phyloP scores from a whole-genome alignment of 78 protist genomes.

The Chrysochromulina tobinii region DNA sequence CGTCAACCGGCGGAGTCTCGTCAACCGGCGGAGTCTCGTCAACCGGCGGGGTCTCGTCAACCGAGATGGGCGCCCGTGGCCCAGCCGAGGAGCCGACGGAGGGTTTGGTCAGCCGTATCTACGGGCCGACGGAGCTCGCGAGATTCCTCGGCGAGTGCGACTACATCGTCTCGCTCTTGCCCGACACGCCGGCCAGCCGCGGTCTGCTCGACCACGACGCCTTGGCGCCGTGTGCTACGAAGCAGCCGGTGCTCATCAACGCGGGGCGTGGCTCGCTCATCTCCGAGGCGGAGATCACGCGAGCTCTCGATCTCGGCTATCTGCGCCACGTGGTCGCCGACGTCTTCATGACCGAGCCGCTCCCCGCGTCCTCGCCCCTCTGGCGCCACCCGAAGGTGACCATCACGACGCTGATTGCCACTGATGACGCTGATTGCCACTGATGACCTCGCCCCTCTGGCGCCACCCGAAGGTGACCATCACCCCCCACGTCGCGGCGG shows the following conservation, averaged over 20 bases:
- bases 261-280: slow-evolving; percentile 32
- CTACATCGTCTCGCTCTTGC: slow-evolving; percentile 21
- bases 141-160: not conserved
- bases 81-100: no score
- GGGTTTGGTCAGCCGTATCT: not conserved
- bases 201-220: not conserved
- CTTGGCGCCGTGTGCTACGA: not conserved
- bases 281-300: not conserved
- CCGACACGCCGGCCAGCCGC: not conserved
- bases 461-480: slow-evolving; percentile 30
- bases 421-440: no score
- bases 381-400: slow-evolving; percentile 35
- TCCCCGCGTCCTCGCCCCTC: slow-evolving; percentile 28
- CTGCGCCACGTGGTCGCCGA: slow-evolving; percentile 19
- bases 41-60: not conserved
- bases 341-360: slow-evolving; percentile 24
- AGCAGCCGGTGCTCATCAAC: slow-evolving; percentile 16
- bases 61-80: not conserved
- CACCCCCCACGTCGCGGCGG: slow-evolving; percentile 54
- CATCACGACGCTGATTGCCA: not conserved
- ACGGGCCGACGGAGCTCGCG: not conserved
- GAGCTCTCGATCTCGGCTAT: not conserved
- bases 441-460: slow-evolving; percentile 27
- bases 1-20: not conserved
- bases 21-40: not conserved